phyloP scores from a whole-genome alignment of 768 basidiomycete genomes.

The Trametes gibbosa region DNA sequence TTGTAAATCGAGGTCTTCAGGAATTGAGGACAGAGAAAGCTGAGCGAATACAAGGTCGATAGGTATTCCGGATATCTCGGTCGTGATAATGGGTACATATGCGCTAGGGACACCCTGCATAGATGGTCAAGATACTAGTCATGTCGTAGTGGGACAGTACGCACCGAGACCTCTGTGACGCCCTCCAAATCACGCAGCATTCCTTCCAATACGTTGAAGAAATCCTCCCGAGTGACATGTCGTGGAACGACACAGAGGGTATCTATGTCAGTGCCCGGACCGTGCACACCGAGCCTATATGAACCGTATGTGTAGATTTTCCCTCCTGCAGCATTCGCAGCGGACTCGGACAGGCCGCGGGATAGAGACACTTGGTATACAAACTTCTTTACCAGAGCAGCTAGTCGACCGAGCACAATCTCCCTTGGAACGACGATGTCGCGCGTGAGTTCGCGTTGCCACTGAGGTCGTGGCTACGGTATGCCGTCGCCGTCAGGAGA shows the following conservation, averaged over 20 bases:
- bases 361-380: slow-evolving; percentile 78
- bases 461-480: neutral
- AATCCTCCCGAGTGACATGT: slow-evolving; percentile 93
- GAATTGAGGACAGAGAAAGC: slow-evolving; percentile 82
- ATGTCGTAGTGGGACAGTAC: slow-evolving; percentile 31
- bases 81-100: slow-evolving; percentile 92
- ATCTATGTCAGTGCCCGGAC: slow-evolving; percentile 95
- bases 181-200: slow-evolving; percentile 86
- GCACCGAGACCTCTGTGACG: slow-evolving; percentile 83
- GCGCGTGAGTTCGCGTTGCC: neutral
- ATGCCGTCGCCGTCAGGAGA: neutral
- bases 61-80: slow-evolving; percentile 90
- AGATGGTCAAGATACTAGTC: neutral
- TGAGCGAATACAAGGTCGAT: slow-evolving; percentile 94
- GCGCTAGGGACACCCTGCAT: slow-evolving; percentile 93
- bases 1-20: slow-evolving; percentile 84
- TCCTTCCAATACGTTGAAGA: slow-evolving; percentile 85
- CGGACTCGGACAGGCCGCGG: slow-evolving; percentile 81
- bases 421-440: slow-evolving; percentile 57
- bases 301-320: slow-evolving; percentile 99
- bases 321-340: slow-evolving; percentile 88
- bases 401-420: slow-evolving; percentile 86
- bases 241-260: slow-evolving; percentile 95
- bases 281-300: slow-evolving; percentile 96
- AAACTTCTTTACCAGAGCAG: slow-evolving; percentile 89